Evolutionary conservation across 2,329 filamentous ascomycete genomes (phyloP).

Genomic region (Xylariaceae sp.): DNA sequence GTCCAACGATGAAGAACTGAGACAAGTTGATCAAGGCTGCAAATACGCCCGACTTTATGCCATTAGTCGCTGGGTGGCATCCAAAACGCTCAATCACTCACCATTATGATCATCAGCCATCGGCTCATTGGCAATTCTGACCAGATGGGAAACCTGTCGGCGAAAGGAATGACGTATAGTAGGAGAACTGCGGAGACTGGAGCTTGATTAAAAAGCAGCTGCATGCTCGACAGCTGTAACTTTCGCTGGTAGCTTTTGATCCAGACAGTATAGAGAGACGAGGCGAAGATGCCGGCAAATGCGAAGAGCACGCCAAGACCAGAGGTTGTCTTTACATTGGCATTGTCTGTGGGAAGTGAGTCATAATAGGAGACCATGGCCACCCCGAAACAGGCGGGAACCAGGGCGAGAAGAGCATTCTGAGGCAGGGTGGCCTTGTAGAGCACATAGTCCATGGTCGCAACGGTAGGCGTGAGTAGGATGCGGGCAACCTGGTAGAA

Average conservation of each 20-base stretch:
- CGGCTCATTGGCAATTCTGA: constrained; percentile 39
- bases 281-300: constrained; percentile 55
- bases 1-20: constrained; percentile 55
- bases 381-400: constrained; percentile 57
- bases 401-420: constrained; percentile 44
- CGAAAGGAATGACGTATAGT: constrained; percentile 58
- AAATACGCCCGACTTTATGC: constrained; percentile 49
- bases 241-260: constrained; percentile 59
- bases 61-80: constrained; percentile 13
- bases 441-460: constrained; percentile 56
- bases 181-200: constrained; percentile 55
- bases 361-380: constrained; percentile 63
- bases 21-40: constrained; percentile 60
- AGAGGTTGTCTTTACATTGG: constrained; percentile 47
- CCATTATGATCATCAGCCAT: constrained; percentile 53
- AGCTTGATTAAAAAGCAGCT: constrained; percentile 61
- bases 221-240: constrained; percentile 60
- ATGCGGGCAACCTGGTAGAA: constrained; percentile 66
- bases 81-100: constrained; percentile 24
- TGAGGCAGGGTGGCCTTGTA: constrained; percentile 50
- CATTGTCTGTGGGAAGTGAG: constrained; percentile 42
- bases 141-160: constrained; percentile 55
- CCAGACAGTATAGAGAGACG: constrained; percentile 62
- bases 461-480: constrained; percentile 57
- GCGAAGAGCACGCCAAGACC: constrained; percentile 56